Evolutionary conservation across 2,329 filamentous ascomycete genomes (phyloP), one percentile per base, ranked within the genome.

Genomic region (Aotearoamyces nothofagi): DNA sequence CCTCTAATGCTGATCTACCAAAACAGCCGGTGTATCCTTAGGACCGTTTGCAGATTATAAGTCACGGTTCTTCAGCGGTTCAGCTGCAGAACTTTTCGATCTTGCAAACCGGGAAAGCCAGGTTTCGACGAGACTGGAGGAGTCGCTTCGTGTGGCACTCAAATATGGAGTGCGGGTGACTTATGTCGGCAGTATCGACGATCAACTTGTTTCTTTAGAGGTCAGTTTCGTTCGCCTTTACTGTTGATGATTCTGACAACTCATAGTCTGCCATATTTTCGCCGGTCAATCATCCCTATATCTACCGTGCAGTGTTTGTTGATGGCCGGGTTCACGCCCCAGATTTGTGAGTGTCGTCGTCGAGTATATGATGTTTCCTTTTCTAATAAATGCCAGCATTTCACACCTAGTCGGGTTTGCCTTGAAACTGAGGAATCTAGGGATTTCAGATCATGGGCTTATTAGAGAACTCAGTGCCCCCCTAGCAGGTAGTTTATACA

Each of bases 241-340:
- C 13, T 15, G 9, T 17, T 22, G 20, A 13, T 26, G n/a, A 14
- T 24, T 24, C 33, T 51, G 34, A 54, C 40, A 24, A 13, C 6
- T 28, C 27, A 15, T 25, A 62, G 71, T 94, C 86, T 3, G 84
- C 87, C 10, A 72, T 90, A 1, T 92, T 92, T 52, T 78, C 82
- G 0, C 79, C 79, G 0, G 73, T 84, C 4, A 74, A 72, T 12
- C 90, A 98, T 45, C 90, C 90, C 0, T 86, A 94, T 51, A 87
- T 96, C 33, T 92, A 84, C 50, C 76, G 90, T 15, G 82, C 86
- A n/a, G 84, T 92, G 10, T 96, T 96, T 49, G 80, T 98, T 30
- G 87, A 98, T 52, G 82, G 86, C 15, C 75, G 86, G 34, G 67
- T 94, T 17, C 87, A 96, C 50, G 79, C 86, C 0, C 83, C 86